Conservation (phyloP, 2,329 filamentous ascomycete genomes). For the Graphium sp. region DNA sequence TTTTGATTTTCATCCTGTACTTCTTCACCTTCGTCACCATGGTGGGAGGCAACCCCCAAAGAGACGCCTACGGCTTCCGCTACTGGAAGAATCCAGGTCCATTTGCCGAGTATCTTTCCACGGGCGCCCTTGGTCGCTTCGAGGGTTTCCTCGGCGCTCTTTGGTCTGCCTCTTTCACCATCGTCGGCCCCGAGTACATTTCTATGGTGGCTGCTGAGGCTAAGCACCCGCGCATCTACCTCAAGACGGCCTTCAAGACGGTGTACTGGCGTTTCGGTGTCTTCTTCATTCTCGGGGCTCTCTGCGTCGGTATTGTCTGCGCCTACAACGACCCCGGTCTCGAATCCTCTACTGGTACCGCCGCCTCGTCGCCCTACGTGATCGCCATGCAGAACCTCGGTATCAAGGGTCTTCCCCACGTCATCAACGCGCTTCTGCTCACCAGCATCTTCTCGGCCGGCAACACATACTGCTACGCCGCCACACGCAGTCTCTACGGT, state of each 20-base stretch:
- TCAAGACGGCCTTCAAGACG: slow-evolving; percentile 55
- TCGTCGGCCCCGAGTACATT: slow-evolving; percentile 53
- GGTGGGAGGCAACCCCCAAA: slow-evolving; percentile 58
- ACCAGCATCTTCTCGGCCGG: slow-evolving; percentile 44
- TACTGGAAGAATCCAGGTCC: slow-evolving; percentile 47
- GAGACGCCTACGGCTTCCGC: slow-evolving; percentile 52
- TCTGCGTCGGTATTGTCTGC: slow-evolving; percentile 49
- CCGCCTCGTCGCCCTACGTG: slow-evolving; percentile 45
- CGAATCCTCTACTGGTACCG: slow-evolving; percentile 22
- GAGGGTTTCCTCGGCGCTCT: slow-evolving; percentile 54
- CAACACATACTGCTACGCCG: slow-evolving; percentile 39
- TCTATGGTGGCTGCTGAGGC: slow-evolving; percentile 54
- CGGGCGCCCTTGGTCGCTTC: slow-evolving; percentile 46
- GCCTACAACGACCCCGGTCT: slow-evolving; percentile 42
- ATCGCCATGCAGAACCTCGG: slow-evolving; percentile 54
- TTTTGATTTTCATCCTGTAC: slow-evolving; percentile 51
- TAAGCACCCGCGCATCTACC: slow-evolving; percentile 41
- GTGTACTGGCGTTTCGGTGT: slow-evolving; percentile 54
- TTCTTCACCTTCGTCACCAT: slow-evolving; percentile 66
- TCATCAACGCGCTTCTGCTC: slow-evolving; percentile 64
- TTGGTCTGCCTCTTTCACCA: slow-evolving; percentile 45
- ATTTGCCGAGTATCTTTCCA: slow-evolving; percentile 28
- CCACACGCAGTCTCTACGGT: slow-evolving; percentile 37
- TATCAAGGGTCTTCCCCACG: slow-evolving; percentile 47
- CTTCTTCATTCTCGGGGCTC: slow-evolving; percentile 42